These are phyloP conservation scores for Xerocomus alliaceus DNA, from an alignment of 1,284 basidiomycete genomes.

Conservation along the genomic window DNA sequence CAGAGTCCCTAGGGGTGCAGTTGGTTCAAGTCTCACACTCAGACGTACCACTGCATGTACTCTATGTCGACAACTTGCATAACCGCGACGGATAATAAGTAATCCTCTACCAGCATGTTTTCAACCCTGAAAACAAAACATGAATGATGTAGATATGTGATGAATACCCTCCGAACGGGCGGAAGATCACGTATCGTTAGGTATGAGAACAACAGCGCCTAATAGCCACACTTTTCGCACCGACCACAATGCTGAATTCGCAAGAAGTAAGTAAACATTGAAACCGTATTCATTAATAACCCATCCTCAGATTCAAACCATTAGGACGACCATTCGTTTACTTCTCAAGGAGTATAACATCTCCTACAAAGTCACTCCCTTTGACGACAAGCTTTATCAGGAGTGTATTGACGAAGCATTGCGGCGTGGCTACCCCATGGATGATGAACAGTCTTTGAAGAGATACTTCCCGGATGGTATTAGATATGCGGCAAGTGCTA, in stretches of 20 bases:
- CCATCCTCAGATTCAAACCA: constrained; percentile 6
- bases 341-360: constrained; percentile 5
- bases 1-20: neutral
- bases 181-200: too few relatives aligned
- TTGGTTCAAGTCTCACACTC: neutral
- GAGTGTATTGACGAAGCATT: constrained; percentile 16
- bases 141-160: too few relatives aligned
- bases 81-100: neutral
- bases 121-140: too few relatives aligned
- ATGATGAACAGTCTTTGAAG: neutral
- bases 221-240: neutral
- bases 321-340: neutral
- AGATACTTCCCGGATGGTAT: constrained; percentile 9
- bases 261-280: neutral
- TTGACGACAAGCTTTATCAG: constrained; percentile 2
- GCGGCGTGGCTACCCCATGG: constrained; percentile 14
- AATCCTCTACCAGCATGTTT: neutral
- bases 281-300: neutral
- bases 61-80: neutral
- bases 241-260: neutral
- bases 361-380: neutral
- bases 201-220: neutral
- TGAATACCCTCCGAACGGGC: too few relatives aligned
- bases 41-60: neutral
- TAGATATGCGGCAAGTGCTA: constrained; percentile 4